Conservation (phyloP, 2,329 filamentous ascomycete species). For the Fusarium verrucosum region DNA sequence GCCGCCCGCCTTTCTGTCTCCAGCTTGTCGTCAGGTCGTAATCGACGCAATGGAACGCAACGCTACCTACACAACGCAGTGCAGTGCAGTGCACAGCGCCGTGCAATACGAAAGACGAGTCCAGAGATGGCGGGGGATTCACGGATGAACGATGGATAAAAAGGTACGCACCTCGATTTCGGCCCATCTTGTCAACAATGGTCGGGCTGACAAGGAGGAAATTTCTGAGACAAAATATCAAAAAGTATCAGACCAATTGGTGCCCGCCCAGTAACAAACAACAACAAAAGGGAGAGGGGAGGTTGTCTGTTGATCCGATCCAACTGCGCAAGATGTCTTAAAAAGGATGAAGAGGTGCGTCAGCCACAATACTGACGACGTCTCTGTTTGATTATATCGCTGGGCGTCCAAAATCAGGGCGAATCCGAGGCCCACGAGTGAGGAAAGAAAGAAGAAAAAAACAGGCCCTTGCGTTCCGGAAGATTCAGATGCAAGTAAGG, state of each 20-base stretch:
- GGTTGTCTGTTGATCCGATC: slow-evolving; percentile 11
- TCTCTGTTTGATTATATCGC: slow-evolving; percentile 8
- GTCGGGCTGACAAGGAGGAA: slow-evolving; percentile 30
- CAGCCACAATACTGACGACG: slow-evolving; percentile 40
- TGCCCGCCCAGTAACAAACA: slow-evolving; percentile 12
- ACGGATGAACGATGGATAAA: slow-evolving; percentile 28
- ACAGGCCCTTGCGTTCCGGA: slow-evolving; percentile 25
- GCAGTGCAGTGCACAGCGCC: slow-evolving; percentile 1
- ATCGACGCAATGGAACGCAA: slow-evolving; percentile 2
- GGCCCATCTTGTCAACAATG: slow-evolving; percentile 56
- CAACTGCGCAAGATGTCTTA: slow-evolving; percentile 27
- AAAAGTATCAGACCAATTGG: not conserved
- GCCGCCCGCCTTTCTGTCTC: slow-evolving; percentile 13
- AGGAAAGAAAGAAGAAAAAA: slow-evolving; percentile 15
- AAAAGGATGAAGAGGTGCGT: slow-evolving; percentile 30
- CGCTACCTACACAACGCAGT: not conserved
- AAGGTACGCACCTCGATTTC: slow-evolving; percentile 62
- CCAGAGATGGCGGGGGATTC: slow-evolving; percentile 39
- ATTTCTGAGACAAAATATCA: slow-evolving; percentile 38
- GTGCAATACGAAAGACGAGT: slow-evolving; percentile 11
- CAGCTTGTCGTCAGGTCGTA: slow-evolving; percentile 26
- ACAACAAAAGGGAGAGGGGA: slow-evolving; percentile 12
- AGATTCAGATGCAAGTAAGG: slow-evolving; percentile 24
- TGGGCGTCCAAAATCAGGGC: slow-evolving; percentile 15
- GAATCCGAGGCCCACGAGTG: slow-evolving; percentile 17